A percentile compares a stretch with the other conserved stretches of the same genome.
Conservation (phyloP, 2,329 filamentous ascomycete species). For the Hypoxylon sp. region DNA sequence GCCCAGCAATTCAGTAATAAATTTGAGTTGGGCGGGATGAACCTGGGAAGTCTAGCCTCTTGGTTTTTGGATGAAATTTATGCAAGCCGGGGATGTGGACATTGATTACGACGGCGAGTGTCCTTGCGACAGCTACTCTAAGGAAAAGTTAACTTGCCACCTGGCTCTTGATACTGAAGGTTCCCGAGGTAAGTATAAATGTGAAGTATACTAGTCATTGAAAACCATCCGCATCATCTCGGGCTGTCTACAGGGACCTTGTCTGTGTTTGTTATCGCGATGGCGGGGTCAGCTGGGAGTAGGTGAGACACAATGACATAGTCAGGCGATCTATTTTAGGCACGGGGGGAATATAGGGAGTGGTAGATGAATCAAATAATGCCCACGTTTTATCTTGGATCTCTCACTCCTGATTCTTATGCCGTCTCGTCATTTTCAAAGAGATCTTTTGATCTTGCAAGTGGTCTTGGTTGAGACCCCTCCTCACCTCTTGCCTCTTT, state of each 20-base stretch:
- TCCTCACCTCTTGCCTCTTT: neutral
- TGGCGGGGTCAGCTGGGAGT: conserved; percentile 31
- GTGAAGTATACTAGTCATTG: too few relatives aligned
- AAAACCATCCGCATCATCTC: too few relatives aligned
- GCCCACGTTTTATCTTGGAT: conserved; percentile 25
- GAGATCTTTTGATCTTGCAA: neutral
- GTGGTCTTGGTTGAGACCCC: neutral
- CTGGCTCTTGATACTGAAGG: too few relatives aligned
- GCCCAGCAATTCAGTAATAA: too few relatives aligned
- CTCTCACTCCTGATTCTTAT: neutral
- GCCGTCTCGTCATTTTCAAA: conserved; percentile 20
- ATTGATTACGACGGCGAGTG: too few relatives aligned
- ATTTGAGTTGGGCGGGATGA: too few relatives aligned
- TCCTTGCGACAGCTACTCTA: too few relatives aligned
- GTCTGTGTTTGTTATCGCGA: conserved; percentile 30
- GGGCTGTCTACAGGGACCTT: conserved; percentile 3
- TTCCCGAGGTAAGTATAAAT: too few relatives aligned
- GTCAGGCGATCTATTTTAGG: conserved; percentile 38
- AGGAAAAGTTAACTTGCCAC: too few relatives aligned
- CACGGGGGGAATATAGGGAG: conserved; percentile 22
- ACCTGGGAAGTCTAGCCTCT: too few relatives aligned
- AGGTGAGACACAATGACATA: conserved; percentile 35
- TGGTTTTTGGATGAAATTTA: too few relatives aligned
- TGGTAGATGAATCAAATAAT: conserved; percentile 29
- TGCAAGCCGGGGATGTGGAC: too few relatives aligned